Conservation (phyloP, 768 basidiomycete species). For the Fistulinella prunicolor region DNA sequence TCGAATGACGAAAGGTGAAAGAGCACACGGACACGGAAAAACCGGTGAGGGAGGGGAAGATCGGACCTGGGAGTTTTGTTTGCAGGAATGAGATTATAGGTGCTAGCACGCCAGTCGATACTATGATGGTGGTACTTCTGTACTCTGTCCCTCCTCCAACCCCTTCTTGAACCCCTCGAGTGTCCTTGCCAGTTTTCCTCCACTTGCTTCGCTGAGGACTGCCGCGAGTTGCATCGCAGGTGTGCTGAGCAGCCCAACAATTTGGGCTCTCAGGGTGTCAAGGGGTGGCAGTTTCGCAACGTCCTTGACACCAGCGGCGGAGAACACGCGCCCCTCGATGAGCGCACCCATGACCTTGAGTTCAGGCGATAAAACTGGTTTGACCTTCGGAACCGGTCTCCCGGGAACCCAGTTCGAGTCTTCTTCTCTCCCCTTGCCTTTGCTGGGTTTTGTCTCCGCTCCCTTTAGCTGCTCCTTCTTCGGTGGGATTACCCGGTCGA, state of each 20-base stretch:
- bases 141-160: conserved; percentile 48
- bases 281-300: conserved; percentile 76
- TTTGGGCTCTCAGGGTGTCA: conserved; percentile 73
- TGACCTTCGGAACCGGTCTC: conserved; percentile 58
- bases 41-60: conserved; percentile 76
- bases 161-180: conserved; percentile 71
- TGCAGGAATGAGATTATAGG: conserved; percentile 27
- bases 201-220: conserved; percentile 64
- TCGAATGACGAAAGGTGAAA: conserved; percentile 89
- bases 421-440: conserved; percentile 51
- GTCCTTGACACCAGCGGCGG: conserved; percentile 53
- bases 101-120: conserved; percentile 5
- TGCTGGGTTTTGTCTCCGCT: conserved; percentile 43
- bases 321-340: conserved; percentile 71
- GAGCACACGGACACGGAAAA: conserved; percentile 58
- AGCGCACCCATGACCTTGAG: conserved; percentile 75
- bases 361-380: conserved; percentile 57
- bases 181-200: conserved; percentile 66
- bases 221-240: conserved; percentile 73
- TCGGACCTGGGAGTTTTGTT: conserved; percentile 86
- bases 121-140: conserved; percentile 22
- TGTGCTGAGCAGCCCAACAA: conserved; percentile 78
- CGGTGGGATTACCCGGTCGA: conserved; percentile 64
- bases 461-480: conserved; percentile 52
- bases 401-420: conserved; percentile 66